Base-by-base conservation (phyloP, 805 yeast genomes). In the Nakazawaea peltata region DNA sequence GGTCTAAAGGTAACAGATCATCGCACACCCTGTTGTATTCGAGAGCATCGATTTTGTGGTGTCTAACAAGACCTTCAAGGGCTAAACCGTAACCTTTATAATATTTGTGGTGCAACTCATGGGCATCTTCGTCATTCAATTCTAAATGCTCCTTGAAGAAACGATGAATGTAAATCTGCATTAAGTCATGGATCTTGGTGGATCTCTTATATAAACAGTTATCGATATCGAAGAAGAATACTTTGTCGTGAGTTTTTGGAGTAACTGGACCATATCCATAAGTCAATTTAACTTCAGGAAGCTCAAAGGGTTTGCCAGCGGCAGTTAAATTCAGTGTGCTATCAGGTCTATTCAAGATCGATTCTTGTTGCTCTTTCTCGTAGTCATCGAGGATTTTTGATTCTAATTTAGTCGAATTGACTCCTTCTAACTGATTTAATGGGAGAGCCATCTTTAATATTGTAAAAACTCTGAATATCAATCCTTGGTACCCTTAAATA, bases 1-100 rank as follows among this genome's bases (percentile, higher is more conserved):
- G 63, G 41, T 85, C 88, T 49, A 90, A 67, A 7, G 96, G 97
- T 31, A 90, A 65, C 1, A 96, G 78, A 53, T 90, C 98, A 59
- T 90, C 98, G 12, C 90, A 97, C 46, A 80, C 71, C 30, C 69
- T 66, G 57, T 90, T 90, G 59, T 90, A 90, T 45, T 84, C 92
- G 56, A 90, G 51, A 5, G 96, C 96, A 53, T 90, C 82, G 15
- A 88, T 82, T 43, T 76, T 74, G 48, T 75, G 78, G 45, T 71
- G 62, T 42, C 79, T 58, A 7, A 75, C 81, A 31, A 90, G 65
- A 0, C 98, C 98, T 56, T 90, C 95, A 34, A 90, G 74, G 0
- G 97, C 97, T 41, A 90, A 67, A 2, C 98, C 98, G 50, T 87
- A 90, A 30, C 81, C 80, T 47, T 74, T 74, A 54, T 90, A 92